Evolutionary conservation across 1,284 basidiomycete species (phyloP).

Genomic region (Pisolithus thermaeus): DNA sequence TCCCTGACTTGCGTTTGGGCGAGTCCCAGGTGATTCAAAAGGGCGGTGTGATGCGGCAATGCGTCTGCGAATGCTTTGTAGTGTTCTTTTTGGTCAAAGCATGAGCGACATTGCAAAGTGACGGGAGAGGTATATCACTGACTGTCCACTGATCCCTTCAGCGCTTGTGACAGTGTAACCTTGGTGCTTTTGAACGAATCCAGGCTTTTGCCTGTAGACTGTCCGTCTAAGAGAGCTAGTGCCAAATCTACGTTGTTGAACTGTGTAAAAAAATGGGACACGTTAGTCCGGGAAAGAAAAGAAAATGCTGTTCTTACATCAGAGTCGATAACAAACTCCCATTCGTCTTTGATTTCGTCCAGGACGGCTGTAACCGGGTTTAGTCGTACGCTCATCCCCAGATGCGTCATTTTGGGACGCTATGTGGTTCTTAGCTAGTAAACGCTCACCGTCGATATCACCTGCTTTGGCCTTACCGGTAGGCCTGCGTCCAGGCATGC

Average conservation of each 20-base stretch:
- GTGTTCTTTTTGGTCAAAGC: slow-evolving; percentile 48
- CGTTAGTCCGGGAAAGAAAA: not conserved
- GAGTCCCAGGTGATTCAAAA: slow-evolving; percentile 64
- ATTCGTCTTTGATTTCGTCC: slow-evolving; percentile 81
- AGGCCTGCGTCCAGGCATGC: slow-evolving; percentile 49
- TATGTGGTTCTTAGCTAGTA: not conserved
- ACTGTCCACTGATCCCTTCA: slow-evolving; percentile 85
- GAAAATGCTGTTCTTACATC: slow-evolving; percentile 50
- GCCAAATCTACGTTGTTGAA: slow-evolving; percentile 92
- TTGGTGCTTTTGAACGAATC: slow-evolving; percentile 73
- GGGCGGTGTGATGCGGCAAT: slow-evolving; percentile 79
- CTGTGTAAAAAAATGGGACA: slow-evolving; percentile 32
- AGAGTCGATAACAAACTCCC: slow-evolving; percentile 82
- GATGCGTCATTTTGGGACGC: not conserved
- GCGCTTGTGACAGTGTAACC: slow-evolving; percentile 65
- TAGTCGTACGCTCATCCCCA: slow-evolving; percentile 3
- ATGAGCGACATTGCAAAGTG: slow-evolving; percentile 1
- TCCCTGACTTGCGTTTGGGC: slow-evolving; percentile 70
- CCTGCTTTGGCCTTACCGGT: slow-evolving; percentile 55
- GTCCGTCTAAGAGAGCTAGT: slow-evolving; percentile 75
- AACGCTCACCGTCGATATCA: slow-evolving; percentile 69
- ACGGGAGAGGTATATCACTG: slow-evolving; percentile 28
- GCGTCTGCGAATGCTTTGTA: slow-evolving; percentile 91
- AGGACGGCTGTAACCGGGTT: slow-evolving; percentile 56
- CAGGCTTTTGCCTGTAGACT: slow-evolving; percentile 64